Evolutionary conservation across 75 land plant species (phyloP), one percentile per base, ranked within the genome.

Genomic region (Picea glauca): DNA sequence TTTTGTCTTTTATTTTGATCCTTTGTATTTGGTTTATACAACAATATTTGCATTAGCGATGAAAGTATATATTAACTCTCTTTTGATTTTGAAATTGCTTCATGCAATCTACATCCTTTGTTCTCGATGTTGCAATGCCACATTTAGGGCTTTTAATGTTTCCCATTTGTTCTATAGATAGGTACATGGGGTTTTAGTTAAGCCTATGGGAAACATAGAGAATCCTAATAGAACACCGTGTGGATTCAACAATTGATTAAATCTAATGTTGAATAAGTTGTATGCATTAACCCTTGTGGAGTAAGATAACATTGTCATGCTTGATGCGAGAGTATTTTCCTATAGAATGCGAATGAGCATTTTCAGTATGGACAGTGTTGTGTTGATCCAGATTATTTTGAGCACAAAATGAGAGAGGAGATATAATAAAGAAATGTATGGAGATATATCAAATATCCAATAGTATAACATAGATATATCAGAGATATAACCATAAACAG

Each of bases 221-320:
- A 97, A 94, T 74, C 99, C 99, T 58, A 94, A 97, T 56, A 80
- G 81, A 76, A 62, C 64, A 2, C 92, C 88, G 60, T 35, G 56
- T 12, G 82, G 83, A 35, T 92, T 90, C 75, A 76, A 96, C 62
- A 73, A 67, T 23, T 82, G 98, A 62, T 94, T 94, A 79, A 88
- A 85, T 82, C 79, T 87, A 33, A 90, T 98, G 40, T 72, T 94
- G 79, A 97, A 97, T 88, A 97, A 97, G 85, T 78, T 97, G 56
- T 97, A 94, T 72, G 99, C 93, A 4, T 97, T 98, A 98, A 91
- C 80, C 56, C 78, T 97, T 40, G 83, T 85, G 31, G 92, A 92
- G 6, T 97, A 97, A 79, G 98, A 97, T 13, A 83, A 98, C 12
- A 95, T 97, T 40, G 85, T 97, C 26, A 97, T 97, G 99, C 87